phyloP scores from a whole-genome alignment of 306 rosid genomes.

The Vicia faba region DNA sequence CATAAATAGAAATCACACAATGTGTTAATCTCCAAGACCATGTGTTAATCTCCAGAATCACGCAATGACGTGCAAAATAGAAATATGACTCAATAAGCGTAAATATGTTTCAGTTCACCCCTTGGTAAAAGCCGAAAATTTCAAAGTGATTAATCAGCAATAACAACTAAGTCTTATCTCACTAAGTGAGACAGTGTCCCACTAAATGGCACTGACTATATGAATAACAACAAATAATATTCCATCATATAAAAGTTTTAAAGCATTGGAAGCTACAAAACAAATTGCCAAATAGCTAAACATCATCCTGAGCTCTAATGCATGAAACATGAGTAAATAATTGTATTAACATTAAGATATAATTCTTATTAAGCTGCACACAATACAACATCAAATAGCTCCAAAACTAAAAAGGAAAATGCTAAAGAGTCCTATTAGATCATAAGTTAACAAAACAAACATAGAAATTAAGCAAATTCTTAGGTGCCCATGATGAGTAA shows the following conservation, averaged over 20 bases:
- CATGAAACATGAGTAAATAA: not conserved
- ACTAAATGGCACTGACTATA: too few species aligned
- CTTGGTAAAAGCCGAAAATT: not conserved
- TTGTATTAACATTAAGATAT: not conserved
- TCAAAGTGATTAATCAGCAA: not conserved
- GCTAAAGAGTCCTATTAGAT: too few species aligned
- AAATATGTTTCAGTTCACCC: not conserved
- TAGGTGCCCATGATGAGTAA: too few species aligned
- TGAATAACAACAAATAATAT: not conserved
- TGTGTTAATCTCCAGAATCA: not conserved
- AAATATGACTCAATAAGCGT: not conserved
- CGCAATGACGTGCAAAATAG: not conserved
- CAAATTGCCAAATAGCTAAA: not conserved
- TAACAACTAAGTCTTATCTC: too few species aligned
- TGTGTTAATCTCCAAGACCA: not conserved
- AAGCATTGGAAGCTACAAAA: not conserved
- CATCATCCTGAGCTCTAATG: not conserved
- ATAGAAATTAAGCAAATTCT: too few species aligned
- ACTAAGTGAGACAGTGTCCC: too few species aligned
- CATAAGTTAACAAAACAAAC: too few species aligned
- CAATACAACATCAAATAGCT: conserved; percentile 1
- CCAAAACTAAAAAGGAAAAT: not conserved
- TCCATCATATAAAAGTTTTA: conserved; percentile 1
- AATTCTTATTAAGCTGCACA: not conserved
- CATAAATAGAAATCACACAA: too few species aligned